Evolutionary conservation across 2,329 filamentous ascomycete genomes (phyloP).

Genomic region (Neofusicoccum ribis): DNA sequence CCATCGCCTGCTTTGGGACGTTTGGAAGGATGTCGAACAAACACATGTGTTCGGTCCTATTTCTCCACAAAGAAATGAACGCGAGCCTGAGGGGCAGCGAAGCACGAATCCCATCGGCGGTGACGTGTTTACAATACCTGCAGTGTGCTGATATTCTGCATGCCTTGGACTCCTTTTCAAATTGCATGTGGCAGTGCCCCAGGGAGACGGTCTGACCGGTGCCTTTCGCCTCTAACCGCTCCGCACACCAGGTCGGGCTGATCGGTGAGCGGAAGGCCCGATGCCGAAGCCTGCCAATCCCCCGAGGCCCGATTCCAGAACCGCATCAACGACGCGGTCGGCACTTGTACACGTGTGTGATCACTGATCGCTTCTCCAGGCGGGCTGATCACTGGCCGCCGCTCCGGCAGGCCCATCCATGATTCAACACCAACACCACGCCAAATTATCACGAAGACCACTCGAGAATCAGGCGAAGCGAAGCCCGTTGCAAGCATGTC

Average conservation of each 20-base stretch:
- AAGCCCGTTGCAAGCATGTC: not conserved
- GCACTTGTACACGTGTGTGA: not conserved
- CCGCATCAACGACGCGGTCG: not conserved
- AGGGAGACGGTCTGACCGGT: not conserved
- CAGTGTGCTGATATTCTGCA: not conserved
- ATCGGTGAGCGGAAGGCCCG: not conserved
- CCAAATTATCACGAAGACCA: not conserved
- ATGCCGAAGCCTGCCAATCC: not conserved
- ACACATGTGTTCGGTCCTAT: not conserved
- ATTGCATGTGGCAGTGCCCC: too few relatives aligned
- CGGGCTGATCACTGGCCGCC: not conserved
- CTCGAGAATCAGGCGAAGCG: not conserved
- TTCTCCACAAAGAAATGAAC: constrained; percentile 1
- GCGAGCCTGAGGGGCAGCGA: not conserved
- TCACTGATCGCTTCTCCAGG: not conserved
- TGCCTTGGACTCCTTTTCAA: not conserved
- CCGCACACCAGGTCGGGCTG: too few relatives aligned
- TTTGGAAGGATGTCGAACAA: constrained; percentile 1
- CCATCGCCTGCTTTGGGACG: not conserved
- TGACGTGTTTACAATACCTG: not conserved
- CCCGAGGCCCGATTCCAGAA: not conserved
- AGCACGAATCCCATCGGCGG: not conserved
- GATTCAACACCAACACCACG: not conserved
- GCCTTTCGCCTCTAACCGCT: not conserved
- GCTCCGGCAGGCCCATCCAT: not conserved